These are phyloP conservation scores for Fraxinus latifolia DNA, from an alignment of 305 asterid species.

Conservation along the genomic window DNA sequence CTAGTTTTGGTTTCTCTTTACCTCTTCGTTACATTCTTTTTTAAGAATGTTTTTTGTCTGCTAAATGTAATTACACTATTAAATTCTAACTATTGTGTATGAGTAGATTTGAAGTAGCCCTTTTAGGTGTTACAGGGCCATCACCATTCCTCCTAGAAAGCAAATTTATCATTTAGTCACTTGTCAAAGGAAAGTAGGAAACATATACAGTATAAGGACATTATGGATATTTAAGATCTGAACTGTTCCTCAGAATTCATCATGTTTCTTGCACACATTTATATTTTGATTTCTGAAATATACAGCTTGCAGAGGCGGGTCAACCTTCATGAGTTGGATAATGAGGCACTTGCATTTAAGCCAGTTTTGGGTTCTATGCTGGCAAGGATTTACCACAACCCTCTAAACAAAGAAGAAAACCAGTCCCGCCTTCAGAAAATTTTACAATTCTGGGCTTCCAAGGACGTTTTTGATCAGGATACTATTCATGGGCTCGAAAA, in stretches of 20 bases:
- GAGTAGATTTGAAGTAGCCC: neutral
- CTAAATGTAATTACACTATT: neutral
- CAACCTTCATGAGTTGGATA: conserved; percentile 76
- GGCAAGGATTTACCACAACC: conserved; percentile 83
- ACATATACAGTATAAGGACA: neutral
- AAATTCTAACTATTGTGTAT: neutral
- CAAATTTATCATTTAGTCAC: neutral
- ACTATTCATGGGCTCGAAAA: conserved; percentile 66
- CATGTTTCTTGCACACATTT: neutral
- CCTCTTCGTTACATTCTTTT: neutral
- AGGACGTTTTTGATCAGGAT: conserved; percentile 88
- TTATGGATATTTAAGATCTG: neutral
- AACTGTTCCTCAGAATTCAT: neutral
- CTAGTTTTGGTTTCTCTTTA: neutral
- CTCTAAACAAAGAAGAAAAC: conserved; percentile 85
- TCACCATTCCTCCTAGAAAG: neutral
- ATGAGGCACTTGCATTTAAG: conserved; percentile 87
- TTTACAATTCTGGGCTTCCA: conserved; percentile 90
- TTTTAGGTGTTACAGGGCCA: neutral
- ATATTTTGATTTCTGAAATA: conserved; percentile 17
- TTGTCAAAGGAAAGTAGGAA: neutral
- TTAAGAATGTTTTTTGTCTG: neutral
- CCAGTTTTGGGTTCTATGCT: conserved; percentile 93
- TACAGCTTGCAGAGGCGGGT: conserved; percentile 87
- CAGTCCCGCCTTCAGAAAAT: conserved; percentile 89